A percentile compares a stretch with the other conserved stretches of the same genome.
phyloP scores from a whole-genome alignment of 164 flowering plant genomes.

The Magnolia sinica region DNA sequence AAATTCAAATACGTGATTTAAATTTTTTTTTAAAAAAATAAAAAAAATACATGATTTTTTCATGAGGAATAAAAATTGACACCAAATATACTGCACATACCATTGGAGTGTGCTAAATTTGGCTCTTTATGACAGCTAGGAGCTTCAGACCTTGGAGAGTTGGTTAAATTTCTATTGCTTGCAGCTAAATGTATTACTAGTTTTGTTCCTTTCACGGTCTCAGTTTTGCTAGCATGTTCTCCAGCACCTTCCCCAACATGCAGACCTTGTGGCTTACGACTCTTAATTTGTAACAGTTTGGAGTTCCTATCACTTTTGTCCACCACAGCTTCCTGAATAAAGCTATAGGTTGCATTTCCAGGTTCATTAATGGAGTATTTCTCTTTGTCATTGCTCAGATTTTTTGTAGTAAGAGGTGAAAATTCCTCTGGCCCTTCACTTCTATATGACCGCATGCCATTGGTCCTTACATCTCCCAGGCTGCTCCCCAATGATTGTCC shows the following conservation, averaged over 20 bases:
- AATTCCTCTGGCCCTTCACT: slow-evolving; percentile 29
- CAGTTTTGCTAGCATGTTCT: slow-evolving; percentile 42
- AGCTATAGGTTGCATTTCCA: slow-evolving; percentile 45
- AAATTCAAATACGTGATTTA: neutral
- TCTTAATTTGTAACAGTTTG: slow-evolving; percentile 41
- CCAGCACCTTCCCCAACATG: slow-evolving; percentile 41
- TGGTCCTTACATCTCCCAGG: slow-evolving; percentile 38
- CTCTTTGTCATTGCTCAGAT: slow-evolving; percentile 34
- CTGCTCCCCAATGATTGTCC: slow-evolving; percentile 31
- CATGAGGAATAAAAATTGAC: neutral
- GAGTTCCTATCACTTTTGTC: slow-evolving; percentile 37
- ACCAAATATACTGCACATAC: slow-evolving; percentile 30
- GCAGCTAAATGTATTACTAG: slow-evolving; percentile 79
- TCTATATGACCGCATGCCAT: slow-evolving; percentile 31
- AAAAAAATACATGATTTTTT: neutral
- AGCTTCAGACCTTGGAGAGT: slow-evolving; percentile 62
- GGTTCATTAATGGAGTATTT: slow-evolving; percentile 48
- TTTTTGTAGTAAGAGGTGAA: slow-evolving; percentile 41
- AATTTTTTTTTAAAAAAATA: no score
- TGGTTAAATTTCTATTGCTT: slow-evolving; percentile 51
- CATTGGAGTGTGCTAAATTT: slow-evolving; percentile 47
- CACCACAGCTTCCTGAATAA: slow-evolving; percentile 42
- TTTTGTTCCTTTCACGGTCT: slow-evolving; percentile 63
- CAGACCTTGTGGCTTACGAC: slow-evolving; percentile 34
- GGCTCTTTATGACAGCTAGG: slow-evolving; percentile 68